phyloP scores from a whole-genome alignment of 2,329 filamentous ascomycete species.

The Capronia americana region DNA sequence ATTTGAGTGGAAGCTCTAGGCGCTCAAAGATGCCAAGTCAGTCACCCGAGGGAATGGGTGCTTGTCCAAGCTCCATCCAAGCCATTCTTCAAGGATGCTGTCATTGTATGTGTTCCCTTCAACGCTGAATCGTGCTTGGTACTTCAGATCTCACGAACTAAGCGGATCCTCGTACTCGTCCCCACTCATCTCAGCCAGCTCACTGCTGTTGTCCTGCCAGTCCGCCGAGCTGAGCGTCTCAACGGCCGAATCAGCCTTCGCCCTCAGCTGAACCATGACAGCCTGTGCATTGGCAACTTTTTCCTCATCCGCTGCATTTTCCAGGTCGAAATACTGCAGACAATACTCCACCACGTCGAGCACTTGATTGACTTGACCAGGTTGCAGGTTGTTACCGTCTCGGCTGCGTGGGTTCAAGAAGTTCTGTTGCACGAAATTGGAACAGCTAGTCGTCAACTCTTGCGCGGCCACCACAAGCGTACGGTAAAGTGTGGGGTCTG shows the following conservation, averaged over 20 bases:
- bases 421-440: conserved; percentile 24
- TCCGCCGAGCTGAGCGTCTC: conserved; percentile 37
- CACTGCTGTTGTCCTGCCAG: conserved; percentile 37
- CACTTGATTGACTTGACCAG: conserved; percentile 36
- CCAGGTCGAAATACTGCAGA: conserved; percentile 31
- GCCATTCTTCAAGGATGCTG: neutral
- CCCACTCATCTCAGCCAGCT: conserved; percentile 35
- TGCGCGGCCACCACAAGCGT: conserved; percentile 21
- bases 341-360: conserved; percentile 34
- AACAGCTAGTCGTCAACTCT: conserved; percentile 29
- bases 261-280: conserved; percentile 24
- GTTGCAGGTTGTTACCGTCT: conserved; percentile 25
- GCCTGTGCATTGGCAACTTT: conserved; percentile 25
- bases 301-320: conserved; percentile 31
- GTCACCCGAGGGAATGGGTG: neutral
- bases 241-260: conserved; percentile 31
- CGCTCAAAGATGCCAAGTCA: neutral
- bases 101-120: neutral
- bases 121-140: neutral
- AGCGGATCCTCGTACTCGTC: conserved; percentile 33
- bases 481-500: conserved; percentile 26
- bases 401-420: conserved; percentile 30
- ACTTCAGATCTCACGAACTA: conserved; percentile 23
- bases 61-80: neutral
- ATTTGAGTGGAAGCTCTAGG: neutral